phyloP scores from a whole-genome alignment of 441 rosid species.

The Arabidopsis hybrid region DNA sequence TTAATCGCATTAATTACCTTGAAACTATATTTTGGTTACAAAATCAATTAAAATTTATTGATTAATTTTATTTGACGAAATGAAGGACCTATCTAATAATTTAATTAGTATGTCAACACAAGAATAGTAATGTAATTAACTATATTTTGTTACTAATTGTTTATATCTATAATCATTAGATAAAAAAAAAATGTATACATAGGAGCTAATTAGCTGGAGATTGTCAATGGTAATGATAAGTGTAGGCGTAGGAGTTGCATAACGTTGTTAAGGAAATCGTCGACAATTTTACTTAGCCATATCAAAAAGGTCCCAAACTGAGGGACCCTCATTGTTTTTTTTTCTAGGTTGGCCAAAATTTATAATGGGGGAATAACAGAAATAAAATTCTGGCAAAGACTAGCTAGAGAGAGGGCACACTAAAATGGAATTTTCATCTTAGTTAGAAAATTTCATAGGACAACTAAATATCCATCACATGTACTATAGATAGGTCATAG shows the following conservation, averaged over 20 bases:
- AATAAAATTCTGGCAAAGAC: background rate
- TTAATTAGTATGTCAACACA: constrained; percentile 22
- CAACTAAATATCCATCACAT: constrained; percentile 27
- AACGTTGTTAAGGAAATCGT: constrained; percentile 47
- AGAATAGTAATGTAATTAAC: background rate
- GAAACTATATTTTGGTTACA: background rate
- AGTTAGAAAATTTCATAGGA: constrained; percentile 21
- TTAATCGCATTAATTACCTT: constrained; percentile 15
- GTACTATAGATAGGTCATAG: constrained; percentile 13
- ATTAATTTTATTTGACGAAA: constrained; percentile 4
- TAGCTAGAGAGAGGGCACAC: constrained; percentile 14
- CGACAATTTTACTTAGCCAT: constrained; percentile 53
- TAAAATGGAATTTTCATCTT: constrained; percentile 33
- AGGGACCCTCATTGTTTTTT: constrained; percentile 35
- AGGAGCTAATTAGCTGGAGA: constrained; percentile 14
- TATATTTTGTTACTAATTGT: background rate
- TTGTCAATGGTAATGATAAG: constrained; percentile 45
- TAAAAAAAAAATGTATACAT: background rate
- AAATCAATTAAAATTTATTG: background rate
- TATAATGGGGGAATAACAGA: constrained; percentile 10
- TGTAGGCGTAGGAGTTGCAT: constrained; percentile 40
- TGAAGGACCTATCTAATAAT: constrained; percentile 9
- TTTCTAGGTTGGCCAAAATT: constrained; percentile 28
- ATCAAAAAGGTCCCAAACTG: constrained; percentile 44
- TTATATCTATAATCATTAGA: background rate